Evolutionary conservation across 345 rosid genomes (phyloP), one percentile per base, ranked within the genome.

Genomic region (Adansonia digitata): DNA sequence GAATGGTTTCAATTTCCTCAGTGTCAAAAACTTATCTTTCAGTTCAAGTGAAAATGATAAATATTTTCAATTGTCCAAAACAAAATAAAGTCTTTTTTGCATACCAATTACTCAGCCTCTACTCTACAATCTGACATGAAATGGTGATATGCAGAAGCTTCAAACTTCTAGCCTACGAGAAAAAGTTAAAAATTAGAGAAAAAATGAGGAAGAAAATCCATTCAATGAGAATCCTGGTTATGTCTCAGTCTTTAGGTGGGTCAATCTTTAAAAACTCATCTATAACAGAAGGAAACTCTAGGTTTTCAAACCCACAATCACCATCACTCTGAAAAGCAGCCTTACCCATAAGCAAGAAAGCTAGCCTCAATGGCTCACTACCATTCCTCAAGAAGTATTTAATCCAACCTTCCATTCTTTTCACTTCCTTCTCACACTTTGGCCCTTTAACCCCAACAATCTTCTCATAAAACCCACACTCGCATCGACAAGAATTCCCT

Each of bases 371-470:
- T 27, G 86, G 86, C 82, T 88, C 84, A 52, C 13, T 69, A 46
- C 69, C 70, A 65, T 78, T 77, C 49, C 53, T 65, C 79, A 74
- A 42, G 51, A 80, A 82, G 74, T 77, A 66, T 46, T 71, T 75
- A 59, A 88, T 79, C 89, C 89, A 82, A 2, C 86, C 79, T 29
- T 86, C 84, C 75, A 88, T 43, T 65, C 86, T 84, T 78, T 82
- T 73, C 73, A 63, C 81, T 73, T 82, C 92, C 51, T 71, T 74
- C 45, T 77, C 73, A 78, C 85, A 80, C 66, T 85, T 87, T 14
- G 87, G 90, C 29, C 85, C 88, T 81, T 82, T 78, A 48, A 85
- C 87, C 69, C 85, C 88, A 65, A 82, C 81, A 80, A 85, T 79
- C 71, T 81, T 84, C 67, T 82, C 82, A 70, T 79, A 84, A 70